Base-by-base conservation (phyloP, 225 moss, liverwort and hornwort genomes). In the Asterella californica region DNA sequence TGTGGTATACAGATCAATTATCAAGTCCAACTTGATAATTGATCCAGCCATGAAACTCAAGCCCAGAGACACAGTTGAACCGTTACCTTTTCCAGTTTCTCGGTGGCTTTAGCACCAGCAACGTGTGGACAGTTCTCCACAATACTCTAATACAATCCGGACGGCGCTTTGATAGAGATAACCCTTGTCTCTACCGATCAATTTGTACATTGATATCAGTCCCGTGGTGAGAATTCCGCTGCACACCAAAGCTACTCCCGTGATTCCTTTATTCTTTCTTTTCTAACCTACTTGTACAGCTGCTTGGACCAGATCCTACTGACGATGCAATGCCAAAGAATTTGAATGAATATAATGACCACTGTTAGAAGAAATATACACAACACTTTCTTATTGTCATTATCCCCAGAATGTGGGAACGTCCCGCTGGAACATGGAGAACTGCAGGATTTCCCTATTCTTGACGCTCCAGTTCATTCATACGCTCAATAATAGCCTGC, bases 401-500 rank as follows among this genome's bases (percentile, higher is more conserved):
- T 69, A 49, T 61, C 52, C 75, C 18, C 9, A 79, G 36, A 53
- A 63, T 75, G 36, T 24, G 46, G 46, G 76, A 55, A 79, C 42
- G 69, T 66, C 52, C 67, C 70, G 34, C 71, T 36, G 7, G 42
- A 42, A 42, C 57, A 36, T 76, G 62, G 52, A 53, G 54, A 55
- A 61, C 54, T 24, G 69, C 32, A 60, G 64, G 53, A 74, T 9
- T 18, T 15, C 15, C 54, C n/a, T 70, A 54, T 66, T 78, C 77
- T 48, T 63, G 69, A 48, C 86, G 86, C 64, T 97, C 97, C 91
- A 97, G 49, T 82, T 97, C 97, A 10, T 90, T 91, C 97, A 97
- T 97, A 81, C 97, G 88, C 81, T 97, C 97, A 78, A 97, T 97
- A 54, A 97, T 97, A 45, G 97, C 97, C 97, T 94, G 94, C 92